These are phyloP conservation scores for Capronia americana DNA, from an alignment of 2,329 filamentous ascomycete genomes.

Conservation along the genomic window DNA sequence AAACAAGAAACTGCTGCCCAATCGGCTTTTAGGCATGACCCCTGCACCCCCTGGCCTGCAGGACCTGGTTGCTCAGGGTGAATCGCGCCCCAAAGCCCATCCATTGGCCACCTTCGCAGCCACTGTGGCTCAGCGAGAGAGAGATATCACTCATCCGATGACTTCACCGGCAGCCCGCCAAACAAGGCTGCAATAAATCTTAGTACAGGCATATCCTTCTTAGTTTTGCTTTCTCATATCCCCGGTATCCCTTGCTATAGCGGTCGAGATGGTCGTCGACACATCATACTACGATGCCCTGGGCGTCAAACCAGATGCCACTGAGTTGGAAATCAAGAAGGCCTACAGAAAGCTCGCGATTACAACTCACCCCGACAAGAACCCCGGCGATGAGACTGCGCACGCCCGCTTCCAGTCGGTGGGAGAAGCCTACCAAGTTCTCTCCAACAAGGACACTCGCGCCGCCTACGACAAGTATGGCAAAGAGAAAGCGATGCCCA, in stretches of 20 bases:
- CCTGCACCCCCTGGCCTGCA: not conserved
- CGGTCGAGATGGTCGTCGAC: constrained; percentile 75
- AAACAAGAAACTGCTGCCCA: not conserved
- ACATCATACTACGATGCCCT: constrained; percentile 88
- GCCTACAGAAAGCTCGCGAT: constrained; percentile 95
- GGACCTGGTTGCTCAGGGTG: not conserved
- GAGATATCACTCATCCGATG: constrained; percentile 20
- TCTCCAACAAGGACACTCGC: constrained; percentile 85
- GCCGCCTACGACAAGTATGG: constrained; percentile 96
- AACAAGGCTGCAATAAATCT: constrained; percentile 27
- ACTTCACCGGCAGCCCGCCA: constrained; percentile 28
- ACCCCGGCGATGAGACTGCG: constrained; percentile 91
- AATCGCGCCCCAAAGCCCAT: not conserved
- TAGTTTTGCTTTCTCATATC: constrained; percentile 1
- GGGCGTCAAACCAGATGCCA: constrained; percentile 81
- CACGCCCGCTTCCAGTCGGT: constrained; percentile 91
- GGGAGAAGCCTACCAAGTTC: constrained; percentile 75
- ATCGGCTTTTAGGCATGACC: not conserved
- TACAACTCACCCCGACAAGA: constrained; percentile 75
- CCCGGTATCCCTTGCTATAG: not conserved
- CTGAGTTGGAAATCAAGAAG: constrained; percentile 94
- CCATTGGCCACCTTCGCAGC: constrained; percentile 3
- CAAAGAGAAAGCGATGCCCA: constrained; percentile 90
- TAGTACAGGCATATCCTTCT: constrained; percentile 1
- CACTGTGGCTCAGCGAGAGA: not conserved